Evolutionary conservation across 164 flowering plant genomes (phyloP).

Genomic region (Annona cherimola): DNA sequence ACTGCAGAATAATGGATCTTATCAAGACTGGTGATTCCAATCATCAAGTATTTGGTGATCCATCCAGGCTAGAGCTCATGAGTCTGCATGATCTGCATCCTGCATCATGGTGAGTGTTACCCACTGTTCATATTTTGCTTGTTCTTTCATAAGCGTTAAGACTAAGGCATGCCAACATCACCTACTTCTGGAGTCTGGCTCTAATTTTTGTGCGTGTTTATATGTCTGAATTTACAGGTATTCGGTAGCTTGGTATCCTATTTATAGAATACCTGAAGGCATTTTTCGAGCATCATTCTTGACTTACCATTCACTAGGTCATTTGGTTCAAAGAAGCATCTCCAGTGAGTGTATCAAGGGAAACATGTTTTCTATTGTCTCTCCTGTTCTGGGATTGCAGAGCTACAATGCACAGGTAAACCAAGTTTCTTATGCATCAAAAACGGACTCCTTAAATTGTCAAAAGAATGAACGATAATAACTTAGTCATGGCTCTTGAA

Average conservation of each 20-base stretch:
- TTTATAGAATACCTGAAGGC: constrained; percentile 26
- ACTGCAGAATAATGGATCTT: constrained; percentile 49
- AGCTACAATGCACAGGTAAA: constrained; percentile 21
- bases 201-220: neutral
- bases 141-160: neutral
- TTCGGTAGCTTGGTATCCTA: constrained; percentile 30
- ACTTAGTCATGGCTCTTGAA: neutral
- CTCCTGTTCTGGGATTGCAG: constrained; percentile 22
- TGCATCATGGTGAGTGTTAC: constrained; percentile 53
- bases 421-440: no score
- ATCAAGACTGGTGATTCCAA: constrained; percentile 23
- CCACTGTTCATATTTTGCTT: neutral
- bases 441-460: neutral
- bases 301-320: constrained; percentile 24
- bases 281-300: constrained; percentile 21
- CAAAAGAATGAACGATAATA: neutral
- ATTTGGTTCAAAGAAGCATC: constrained; percentile 12
- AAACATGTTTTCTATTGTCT: constrained; percentile 11
- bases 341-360: constrained; percentile 1
- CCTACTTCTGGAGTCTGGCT: neutral
- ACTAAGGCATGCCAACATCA: neutral
- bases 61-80: constrained; percentile 31
- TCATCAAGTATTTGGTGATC: constrained; percentile 46
- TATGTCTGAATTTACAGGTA: constrained; percentile 16
- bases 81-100: constrained; percentile 57